A percentile compares a stretch with the other conserved stretches of the same genome.
phyloP scores from a whole-genome alignment of 306 rosid genomes.

The Cucurbita moschata region DNA sequence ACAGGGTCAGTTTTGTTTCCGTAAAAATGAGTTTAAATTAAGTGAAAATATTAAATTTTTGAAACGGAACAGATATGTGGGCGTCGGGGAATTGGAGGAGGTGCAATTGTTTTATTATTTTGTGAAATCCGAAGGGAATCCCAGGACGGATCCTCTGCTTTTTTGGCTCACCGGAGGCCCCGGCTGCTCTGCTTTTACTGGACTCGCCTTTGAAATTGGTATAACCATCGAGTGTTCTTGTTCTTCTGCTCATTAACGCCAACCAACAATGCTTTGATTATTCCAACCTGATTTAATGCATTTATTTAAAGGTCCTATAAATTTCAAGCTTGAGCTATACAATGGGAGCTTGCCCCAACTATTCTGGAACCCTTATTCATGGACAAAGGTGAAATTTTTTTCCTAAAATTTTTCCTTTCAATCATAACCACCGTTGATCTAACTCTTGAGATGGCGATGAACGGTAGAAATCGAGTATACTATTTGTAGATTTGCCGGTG shows the following conservation, averaged over 20 bases:
- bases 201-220: constrained; percentile 42
- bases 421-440: background rate
- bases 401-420: background rate
- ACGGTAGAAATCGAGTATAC: constrained; percentile 35
- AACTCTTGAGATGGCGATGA: background rate
- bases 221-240: background rate
- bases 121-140: constrained; percentile 39
- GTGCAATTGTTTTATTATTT: constrained; percentile 50
- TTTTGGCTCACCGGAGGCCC: constrained; percentile 77
- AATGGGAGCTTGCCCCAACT: constrained; percentile 43
- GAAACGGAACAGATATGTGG: constrained; percentile 35
- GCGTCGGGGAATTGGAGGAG: constrained; percentile 48
- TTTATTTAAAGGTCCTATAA: constrained; percentile 40
- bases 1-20: constrained; percentile 28
- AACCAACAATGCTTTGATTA: background rate
- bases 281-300: background rate
- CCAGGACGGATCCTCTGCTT: constrained; percentile 46
- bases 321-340: constrained; percentile 20
- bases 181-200: constrained; percentile 44
- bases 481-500: constrained; percentile 58
- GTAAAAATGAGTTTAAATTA: background rate
- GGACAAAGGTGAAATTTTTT: constrained; percentile 48
- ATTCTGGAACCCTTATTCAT: constrained; percentile 33
- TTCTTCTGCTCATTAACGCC: too few species aligned
- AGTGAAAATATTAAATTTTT: background rate